Evolutionary conservation across 2,329 filamentous ascomycete genomes (phyloP).

Genomic region (Fusarium annulatum): DNA sequence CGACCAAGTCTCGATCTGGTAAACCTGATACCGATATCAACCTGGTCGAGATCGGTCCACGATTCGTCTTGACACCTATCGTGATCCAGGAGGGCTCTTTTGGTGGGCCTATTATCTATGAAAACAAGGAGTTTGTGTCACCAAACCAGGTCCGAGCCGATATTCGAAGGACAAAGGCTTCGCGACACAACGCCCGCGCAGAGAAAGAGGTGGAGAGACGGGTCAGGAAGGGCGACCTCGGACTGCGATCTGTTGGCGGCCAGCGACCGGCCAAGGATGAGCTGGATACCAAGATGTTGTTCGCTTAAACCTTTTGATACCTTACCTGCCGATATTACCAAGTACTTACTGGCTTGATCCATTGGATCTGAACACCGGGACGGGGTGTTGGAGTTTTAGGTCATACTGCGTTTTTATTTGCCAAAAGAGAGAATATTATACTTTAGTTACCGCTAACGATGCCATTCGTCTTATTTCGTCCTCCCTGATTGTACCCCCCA

Average conservation of each 20-base stretch:
- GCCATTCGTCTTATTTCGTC: constrained; percentile 15
- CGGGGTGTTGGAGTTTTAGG: constrained; percentile 44
- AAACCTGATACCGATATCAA: constrained; percentile 77
- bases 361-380: constrained; percentile 39
- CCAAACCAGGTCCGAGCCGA: constrained; percentile 95
- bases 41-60: constrained; percentile 91
- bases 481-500: not conserved
- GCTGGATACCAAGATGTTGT: constrained; percentile 81
- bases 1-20: constrained; percentile 48
- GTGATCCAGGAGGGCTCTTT: constrained; percentile 96
- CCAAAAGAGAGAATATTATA: constrained; percentile 28
- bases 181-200: constrained; percentile 79
- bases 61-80: constrained; percentile 93
- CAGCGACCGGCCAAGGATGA: constrained; percentile 72
- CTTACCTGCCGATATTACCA: constrained; percentile 39
- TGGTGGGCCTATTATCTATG: constrained; percentile 95
- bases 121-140: constrained; percentile 97
- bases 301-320: constrained; percentile 65
- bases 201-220: constrained; percentile 79
- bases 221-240: constrained; percentile 80
- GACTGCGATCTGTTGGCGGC: constrained; percentile 75
- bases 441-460: constrained; percentile 3
- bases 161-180: constrained; percentile 78
- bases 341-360: constrained; percentile 40
- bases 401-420: constrained; percentile 40